Evolutionary conservation across 1,139 yeast genomes (phyloP), one percentile per base, ranked within the genome.

Genomic region (Saccharomyces hybrid): DNA sequence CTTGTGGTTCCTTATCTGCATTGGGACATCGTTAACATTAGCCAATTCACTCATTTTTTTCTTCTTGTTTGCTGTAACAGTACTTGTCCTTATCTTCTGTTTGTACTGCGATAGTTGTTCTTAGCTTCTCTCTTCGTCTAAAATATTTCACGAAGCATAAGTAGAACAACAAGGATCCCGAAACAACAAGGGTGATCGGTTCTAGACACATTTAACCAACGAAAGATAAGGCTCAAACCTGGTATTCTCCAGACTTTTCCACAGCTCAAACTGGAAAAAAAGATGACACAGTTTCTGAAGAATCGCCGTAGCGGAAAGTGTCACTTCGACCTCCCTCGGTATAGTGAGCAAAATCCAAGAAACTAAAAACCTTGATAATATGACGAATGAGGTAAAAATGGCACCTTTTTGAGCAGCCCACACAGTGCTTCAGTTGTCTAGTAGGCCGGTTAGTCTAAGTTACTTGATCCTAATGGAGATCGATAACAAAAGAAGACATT

Each of bases 1-100:
- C 51, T 61, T 61, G n/a, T 55, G 56, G 26, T 58, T 61, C 41
- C 53, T 57, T 29, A 73, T 49, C 34, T 62, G 65, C 16, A 29
- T 27, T 12, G 73, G 73, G 44, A 58, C 16, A 16, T 55, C 55
- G 38, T 59, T 57, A 3, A 51, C 48, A 51, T 56, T 55, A 12
- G 55, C 59, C n/a, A 56, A 14, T 27, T 32, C 28, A 7, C 27
- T 24, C 21, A 21, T 27, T 28, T 21, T 21, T 31, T 48, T 27
- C 42, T 26, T 16, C 44, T 38, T 38, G 8, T 16, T 16, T 38
- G 16, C 24, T 16, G 24, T 16, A 38, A 38, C 8, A 16, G 11
- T 4, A 16, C 44, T 38, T 38, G 9, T 16, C 5, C 2, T 11
- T 38, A 12, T 16, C 16, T 12, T 38, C n/a, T 38, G 24, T 8